These are phyloP conservation scores for Cokeromyces recurvatus DNA, from an alignment of 371 early-diverging fungal species.

Conservation along the genomic window DNA sequence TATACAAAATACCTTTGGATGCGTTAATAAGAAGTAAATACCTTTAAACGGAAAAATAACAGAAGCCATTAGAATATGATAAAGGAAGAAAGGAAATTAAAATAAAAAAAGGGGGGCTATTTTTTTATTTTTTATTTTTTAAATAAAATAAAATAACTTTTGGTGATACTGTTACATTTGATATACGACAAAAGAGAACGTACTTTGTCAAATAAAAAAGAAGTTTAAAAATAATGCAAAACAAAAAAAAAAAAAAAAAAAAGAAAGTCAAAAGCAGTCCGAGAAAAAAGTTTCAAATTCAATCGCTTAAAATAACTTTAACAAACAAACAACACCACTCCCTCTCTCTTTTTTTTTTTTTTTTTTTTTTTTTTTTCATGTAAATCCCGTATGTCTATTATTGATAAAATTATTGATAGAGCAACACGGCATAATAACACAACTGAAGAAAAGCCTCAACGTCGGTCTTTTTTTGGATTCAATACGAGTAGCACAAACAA, in stretches of 20 bases:
- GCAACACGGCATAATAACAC: slow-evolving; percentile 14
- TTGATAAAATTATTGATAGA: slow-evolving; percentile 20
- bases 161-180: no score
- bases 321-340: no score
- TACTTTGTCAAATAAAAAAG: no score
- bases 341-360: neutral
- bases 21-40: slow-evolving; percentile 34
- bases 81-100: neutral
- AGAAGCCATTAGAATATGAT: neutral
- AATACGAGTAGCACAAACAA: slow-evolving; percentile 4
- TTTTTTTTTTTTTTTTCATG: neutral
- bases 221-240: no score
- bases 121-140: neutral
- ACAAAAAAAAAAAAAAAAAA: no score
- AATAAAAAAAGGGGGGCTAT: neutral
- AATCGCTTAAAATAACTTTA: no score
- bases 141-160: neutral
- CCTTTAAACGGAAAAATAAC: slow-evolving; percentile 19
- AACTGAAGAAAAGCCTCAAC: slow-evolving; percentile 15
- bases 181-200: no score
- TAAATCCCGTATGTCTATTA: slow-evolving; percentile 14
- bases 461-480: slow-evolving; percentile 29
- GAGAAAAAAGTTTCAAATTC: no score
- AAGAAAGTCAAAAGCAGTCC: no score
- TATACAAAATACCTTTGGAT: slow-evolving; percentile 35